Base-by-base conservation (phyloP, 768 basidiomycete species). In the Lentinula detonsa region DNA sequence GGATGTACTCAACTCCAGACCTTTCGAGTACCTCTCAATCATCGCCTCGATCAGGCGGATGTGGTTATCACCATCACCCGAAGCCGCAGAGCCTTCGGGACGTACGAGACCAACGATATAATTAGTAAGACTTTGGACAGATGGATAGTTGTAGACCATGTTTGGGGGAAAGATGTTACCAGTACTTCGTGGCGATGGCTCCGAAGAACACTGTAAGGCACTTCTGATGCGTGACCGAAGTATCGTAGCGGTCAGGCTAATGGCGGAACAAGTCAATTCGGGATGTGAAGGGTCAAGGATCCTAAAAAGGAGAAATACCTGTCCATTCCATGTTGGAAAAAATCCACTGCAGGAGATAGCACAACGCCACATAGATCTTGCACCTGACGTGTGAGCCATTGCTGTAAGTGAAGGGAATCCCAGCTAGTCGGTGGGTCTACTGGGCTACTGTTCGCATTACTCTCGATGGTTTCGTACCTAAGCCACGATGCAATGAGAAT, bases 11-110 rank as follows among this genome's bases (percentile, higher is more conserved):
- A 48, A 18, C 28, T 35, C 55, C 1, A 58, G 37, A n/a, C 48
- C 61, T 28, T 57, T 28, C 11, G 46, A 49, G 63, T 82, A 78
- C 65, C 77, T 79, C 10, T 70, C 72, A 42, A 81, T 73, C 70
- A 81, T 73, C 0, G 63, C 70, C 34, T 73, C 68, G 64, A 80
- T 78, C 3, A 59, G 64, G 23, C 21, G 46, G 43, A 28, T 64
- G 65, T 11, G 63, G 62, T 33, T 67, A 46, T 10, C 59, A 51
- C 21, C 56, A 8, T 13, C 21, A 48, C 4, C n/a, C 46, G 57
- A 66, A 62, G 33, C 33, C 15, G 13, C 2, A 46, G 37, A 15
- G 21, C n/a, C 23, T 52, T 60, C 50, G 5, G 23, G 15, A 4
- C 61, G 58, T 3, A 70, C 39, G 2, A 50, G 16, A 18, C 18